Evolutionary conservation across 1,139 yeast genomes (phyloP), one percentile per base, ranked within the genome.

Genomic region (Chernovozyma sophiae-reginae): DNA sequence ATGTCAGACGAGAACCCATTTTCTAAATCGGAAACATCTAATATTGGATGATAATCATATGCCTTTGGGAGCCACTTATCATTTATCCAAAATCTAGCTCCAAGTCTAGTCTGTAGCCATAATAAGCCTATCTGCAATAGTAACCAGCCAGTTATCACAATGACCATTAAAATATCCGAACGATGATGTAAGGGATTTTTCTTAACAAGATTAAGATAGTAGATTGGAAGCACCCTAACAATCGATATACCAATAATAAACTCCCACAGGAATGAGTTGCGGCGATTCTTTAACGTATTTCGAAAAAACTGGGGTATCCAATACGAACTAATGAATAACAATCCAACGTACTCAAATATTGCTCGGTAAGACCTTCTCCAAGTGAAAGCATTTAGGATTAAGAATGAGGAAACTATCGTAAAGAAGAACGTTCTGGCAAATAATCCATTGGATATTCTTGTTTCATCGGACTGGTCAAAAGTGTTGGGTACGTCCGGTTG

Each of bases 241-340:
- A 76, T 31, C 0, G 89, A 76, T 0, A 85, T 77, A 0, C 89
- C 86, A 13, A 81, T 24, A 15, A 89, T 72, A 50, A 84, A 92
- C 41, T 74, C 74, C 86, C 89, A 82, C 30, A 68, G 60, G 47
- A 85, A 79, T 4, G 89, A 76, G 28, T 68, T 65, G 38, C 82
- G 65, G n/a, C 86, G 69, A 19, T 92, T 92, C 40, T 86, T 72
- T 16, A 84, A 60, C 4, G 85, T 80, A 52, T 87, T 86, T 48
- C 96, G 70, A 43, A 80, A 77, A 35, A 87, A 82, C 56, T 90
- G 98, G 0, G 97, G 97, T n/a, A 84, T 48, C 97, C 97, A 90
- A 47, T 77, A 79, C 1, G 95, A 85, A 54, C 80, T 85, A 24
- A 82, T 52, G 1, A 69, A 39, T 2, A 79, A 43, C 4, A 82